Conservation (phyloP, 2,329 filamentous ascomycete species). For the Apiospora koreana region DNA sequence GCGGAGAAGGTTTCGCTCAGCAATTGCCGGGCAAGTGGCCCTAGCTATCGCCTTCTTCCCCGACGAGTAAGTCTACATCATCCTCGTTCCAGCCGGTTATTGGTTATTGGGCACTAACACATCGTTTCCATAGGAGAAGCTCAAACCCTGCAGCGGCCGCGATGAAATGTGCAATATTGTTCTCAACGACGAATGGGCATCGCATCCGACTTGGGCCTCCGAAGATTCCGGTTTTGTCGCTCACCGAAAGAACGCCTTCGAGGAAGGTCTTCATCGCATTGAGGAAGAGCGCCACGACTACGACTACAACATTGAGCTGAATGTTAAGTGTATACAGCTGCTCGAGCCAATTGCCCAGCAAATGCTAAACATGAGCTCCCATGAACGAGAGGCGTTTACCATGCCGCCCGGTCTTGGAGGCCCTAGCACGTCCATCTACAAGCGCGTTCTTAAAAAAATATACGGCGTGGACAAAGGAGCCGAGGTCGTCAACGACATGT, state of each 20-base stretch:
- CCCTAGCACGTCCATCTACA: slow-evolving; percentile 94
- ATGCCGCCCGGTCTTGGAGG: slow-evolving; percentile 85
- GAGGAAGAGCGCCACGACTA: slow-evolving; percentile 99
- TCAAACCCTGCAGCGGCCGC: slow-evolving; percentile 89
- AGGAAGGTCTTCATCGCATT: slow-evolving; percentile 92
- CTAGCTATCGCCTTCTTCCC: slow-evolving; percentile 90
- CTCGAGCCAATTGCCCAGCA: slow-evolving; percentile 92
- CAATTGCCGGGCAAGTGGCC: slow-evolving; percentile 93
- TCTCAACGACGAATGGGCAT: slow-evolving; percentile 97
- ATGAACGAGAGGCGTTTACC: slow-evolving; percentile 73
- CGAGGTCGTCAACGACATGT: slow-evolving; percentile 85
- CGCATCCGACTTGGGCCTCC: slow-evolving; percentile 97
- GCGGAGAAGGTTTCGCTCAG: slow-evolving; percentile 85
- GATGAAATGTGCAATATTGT: slow-evolving; percentile 94
- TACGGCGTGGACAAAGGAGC: slow-evolving; percentile 84
- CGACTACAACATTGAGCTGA: slow-evolving; percentile 96
- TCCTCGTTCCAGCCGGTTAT: background rate
- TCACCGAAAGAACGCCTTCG: slow-evolving; percentile 93
- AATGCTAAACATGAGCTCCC: slow-evolving; percentile 75
- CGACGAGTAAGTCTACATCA: slow-evolving; percentile 59
- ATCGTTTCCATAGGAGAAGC: slow-evolving; percentile 60
- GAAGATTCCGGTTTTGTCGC: slow-evolving; percentile 98
- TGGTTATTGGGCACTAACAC: background rate
- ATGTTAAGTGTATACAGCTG: slow-evolving; percentile 91
- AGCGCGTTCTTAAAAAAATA: slow-evolving; percentile 95